Conservation (phyloP, 805 yeast genomes). For the Saturnispora galanensis region DNA sequence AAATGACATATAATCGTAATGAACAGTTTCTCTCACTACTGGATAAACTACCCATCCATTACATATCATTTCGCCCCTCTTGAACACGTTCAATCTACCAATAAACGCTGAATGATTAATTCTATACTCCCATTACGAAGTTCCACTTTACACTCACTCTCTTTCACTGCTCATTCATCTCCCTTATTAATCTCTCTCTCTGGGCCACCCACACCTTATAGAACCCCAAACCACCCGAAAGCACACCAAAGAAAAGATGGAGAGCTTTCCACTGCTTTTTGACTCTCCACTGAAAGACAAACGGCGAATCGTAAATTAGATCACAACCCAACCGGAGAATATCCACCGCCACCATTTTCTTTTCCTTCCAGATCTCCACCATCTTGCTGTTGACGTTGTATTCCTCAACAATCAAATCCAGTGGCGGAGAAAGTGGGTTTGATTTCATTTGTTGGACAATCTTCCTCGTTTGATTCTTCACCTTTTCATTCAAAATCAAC, state of each 20-base stretch:
- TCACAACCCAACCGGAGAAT: constrained; percentile 35
- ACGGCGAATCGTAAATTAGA: constrained; percentile 37
- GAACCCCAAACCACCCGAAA: constrained; percentile 25
- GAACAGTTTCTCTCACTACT: no score
- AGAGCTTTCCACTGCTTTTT: constrained; percentile 15
- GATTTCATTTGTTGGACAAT: constrained; percentile 13
- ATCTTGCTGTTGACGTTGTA: constrained; percentile 10
- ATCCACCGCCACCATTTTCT: constrained; percentile 30
- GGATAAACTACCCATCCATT: no score
- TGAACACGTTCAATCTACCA: no score
- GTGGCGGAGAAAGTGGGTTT: constrained; percentile 12
- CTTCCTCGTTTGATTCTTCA: constrained; percentile 41
- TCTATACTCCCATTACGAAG: no score
- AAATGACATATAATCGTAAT: no score
- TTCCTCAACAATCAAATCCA: constrained; percentile 7
- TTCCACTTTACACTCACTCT: no score
- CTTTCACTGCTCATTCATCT: constrained; percentile 1
- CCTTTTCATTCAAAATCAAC: constrained; percentile 48
- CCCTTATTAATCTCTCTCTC: constrained; percentile 15
- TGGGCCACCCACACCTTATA: constrained; percentile 24
- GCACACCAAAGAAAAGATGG: constrained; percentile 25
- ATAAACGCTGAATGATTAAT: no score
- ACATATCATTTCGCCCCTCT: no score
- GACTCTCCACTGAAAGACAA: constrained; percentile 32
- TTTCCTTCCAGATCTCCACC: constrained; percentile 27